These are phyloP conservation scores for Gentiana dahurica DNA, from an alignment of 257 asterid species.

Conservation along the genomic window DNA sequence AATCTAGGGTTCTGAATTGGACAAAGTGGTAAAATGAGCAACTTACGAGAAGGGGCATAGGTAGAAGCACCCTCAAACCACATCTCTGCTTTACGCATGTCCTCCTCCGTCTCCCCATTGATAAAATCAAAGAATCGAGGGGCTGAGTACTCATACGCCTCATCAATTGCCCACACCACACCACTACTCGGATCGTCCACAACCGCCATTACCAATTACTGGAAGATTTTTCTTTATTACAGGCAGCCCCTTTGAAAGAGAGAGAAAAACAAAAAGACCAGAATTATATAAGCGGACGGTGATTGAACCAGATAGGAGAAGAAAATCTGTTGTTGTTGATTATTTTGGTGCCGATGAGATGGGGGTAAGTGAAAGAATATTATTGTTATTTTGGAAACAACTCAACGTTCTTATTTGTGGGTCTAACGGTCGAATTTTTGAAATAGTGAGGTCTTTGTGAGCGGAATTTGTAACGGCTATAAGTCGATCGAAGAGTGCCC, in stretches of 20 bases:
- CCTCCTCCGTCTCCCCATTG: conserved; percentile 51
- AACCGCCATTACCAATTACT: conserved; percentile 22
- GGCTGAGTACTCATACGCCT: conserved; percentile 71
- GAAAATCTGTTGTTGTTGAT: neutral
- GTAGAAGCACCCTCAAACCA: conserved; percentile 57
- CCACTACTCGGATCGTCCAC: conserved; percentile 29
- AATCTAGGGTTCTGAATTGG: conserved; percentile 1
- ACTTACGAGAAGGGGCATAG: conserved; percentile 93
- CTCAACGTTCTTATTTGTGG: conserved; percentile 10
- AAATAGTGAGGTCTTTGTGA: conserved; percentile 11
- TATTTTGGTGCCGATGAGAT: neutral
- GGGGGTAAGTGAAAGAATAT: neutral
- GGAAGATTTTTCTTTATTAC: neutral
- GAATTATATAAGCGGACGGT: neutral
- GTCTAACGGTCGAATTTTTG: conserved; percentile 24
- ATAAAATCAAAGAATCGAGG: conserved; percentile 65
- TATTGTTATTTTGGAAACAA: conserved; percentile 1
- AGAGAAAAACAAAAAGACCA: neutral
- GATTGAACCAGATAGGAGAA: neutral
- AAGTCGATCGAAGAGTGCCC: neutral
- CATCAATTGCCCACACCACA: conserved; percentile 34
- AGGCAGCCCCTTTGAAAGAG: neutral
- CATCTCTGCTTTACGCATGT: conserved; percentile 56
- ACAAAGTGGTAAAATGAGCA: neutral
- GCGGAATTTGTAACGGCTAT: conserved; percentile 16